Evolutionary conservation across 345 rosid genomes (phyloP), one percentile per base, ranked within the genome.

Genomic region (Sisymbrium altissimum): DNA sequence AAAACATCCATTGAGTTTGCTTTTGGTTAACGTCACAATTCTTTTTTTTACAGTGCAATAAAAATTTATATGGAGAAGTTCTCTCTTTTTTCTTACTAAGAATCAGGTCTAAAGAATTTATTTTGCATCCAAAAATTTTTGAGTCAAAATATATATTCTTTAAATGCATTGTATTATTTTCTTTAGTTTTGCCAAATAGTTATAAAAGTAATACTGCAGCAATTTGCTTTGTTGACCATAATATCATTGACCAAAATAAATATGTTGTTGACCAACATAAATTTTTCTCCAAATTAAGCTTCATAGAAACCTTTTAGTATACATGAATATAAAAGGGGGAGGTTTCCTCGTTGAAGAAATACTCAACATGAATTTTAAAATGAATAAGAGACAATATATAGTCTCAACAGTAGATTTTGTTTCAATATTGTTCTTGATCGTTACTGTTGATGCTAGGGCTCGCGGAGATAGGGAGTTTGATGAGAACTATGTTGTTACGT

Each of bases 401-500:
- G 6, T 45, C 25, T 45, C 36, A 35, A 3, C 29, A 30, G 27
- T 48, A 13, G 11, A 27, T 58, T 59, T 43, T 17, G 50, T 66
- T 15, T 71, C 29, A n/a, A 19, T 60, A 27, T 29, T 75, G 5
- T 60, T 68, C 19, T 50, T 68, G 10, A 30, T 35, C 14, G 4
- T 40, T 50, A 61, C 45, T 3, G n/a, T 17, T 41, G 25, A 30
- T 40, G 54, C 19, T 29, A 17, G 2, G 40, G 52, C 19, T 40
- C 55, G 27, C 40, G 69, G 54, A 10, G 62, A 38, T 35, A 43
- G 5, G 12, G 18, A 2, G 36, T 77, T 77, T 7, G 72, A 75
- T 19, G 49, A 58, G 17, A 75, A 48, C 44, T 75, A 75, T 49
- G 53, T 58, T 9, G 44, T 49, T 58, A 60, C 63, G 7, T 67